phyloP scores from a whole-genome alignment of 2,329 filamentous ascomycete genomes.

The Teratosphaeria epicoccoides region DNA sequence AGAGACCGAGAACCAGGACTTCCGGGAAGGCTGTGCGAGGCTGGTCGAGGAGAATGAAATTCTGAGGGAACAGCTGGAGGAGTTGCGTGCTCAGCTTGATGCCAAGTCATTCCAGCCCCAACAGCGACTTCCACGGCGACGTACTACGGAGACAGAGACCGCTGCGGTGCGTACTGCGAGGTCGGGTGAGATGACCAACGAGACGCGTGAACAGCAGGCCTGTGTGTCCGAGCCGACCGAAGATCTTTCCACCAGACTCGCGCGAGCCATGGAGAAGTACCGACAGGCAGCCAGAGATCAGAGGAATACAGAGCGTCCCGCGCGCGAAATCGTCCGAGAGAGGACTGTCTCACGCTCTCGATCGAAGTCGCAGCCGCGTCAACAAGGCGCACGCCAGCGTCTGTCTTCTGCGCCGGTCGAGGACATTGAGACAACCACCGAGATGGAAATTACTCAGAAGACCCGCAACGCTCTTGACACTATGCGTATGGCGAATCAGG shows the following conservation, averaged over 20 bases:
- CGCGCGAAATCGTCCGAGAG: neutral
- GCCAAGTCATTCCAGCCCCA: neutral
- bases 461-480: conserved; percentile 7
- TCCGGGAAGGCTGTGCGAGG: conserved; percentile 39
- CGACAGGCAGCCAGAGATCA: conserved; percentile 8
- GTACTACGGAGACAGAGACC: neutral
- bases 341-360: conserved; percentile 7
- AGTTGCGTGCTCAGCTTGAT: conserved; percentile 19
- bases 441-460: conserved; percentile 11
- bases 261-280: conserved; percentile 20
- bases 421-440: conserved; percentile 11
- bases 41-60: conserved; percentile 86
- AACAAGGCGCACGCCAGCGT: conserved; percentile 3
- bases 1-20: conserved; percentile 41
- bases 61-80: conserved; percentile 26
- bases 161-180: neutral
- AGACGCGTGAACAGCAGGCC: no score
- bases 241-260: conserved; percentile 15
- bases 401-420: conserved; percentile 11
- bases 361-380: conserved; percentile 12
- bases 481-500: conserved; percentile 3
- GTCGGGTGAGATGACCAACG: no score
- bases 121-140: neutral
- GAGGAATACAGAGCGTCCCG: neutral
- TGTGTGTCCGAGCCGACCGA: neutral